phyloP scores from a whole-genome alignment of 2,329 filamentous ascomycete species.

The Colletotrichum salicis region DNA sequence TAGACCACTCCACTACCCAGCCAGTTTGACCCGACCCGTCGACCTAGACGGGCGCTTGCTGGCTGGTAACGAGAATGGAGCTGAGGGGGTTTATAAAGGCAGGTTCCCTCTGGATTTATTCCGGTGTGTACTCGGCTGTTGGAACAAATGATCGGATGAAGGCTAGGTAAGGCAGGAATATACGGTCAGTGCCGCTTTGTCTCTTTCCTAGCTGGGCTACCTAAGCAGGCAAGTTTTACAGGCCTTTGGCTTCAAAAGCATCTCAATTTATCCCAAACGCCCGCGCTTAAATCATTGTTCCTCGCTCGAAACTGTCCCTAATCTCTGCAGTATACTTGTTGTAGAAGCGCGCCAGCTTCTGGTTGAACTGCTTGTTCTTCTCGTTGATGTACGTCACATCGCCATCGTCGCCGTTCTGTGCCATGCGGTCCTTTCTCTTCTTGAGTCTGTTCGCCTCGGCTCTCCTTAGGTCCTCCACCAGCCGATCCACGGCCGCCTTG shows the following conservation, averaged over 20 bases:
- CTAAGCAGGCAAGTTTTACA: no score
- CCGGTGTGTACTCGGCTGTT: no score
- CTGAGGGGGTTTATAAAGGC: no score
- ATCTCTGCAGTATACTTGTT: constrained; percentile 99
- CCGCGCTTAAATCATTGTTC: constrained; percentile 82
- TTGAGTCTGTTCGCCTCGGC: constrained; percentile 88
- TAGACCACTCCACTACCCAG: no score
- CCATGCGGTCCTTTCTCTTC: constrained; percentile 83
- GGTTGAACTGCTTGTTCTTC: constrained; percentile 99
- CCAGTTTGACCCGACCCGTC: no score
- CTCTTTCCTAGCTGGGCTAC: no score
- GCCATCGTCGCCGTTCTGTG: constrained; percentile 82
- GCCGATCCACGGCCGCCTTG: constrained; percentile 85
- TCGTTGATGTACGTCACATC: constrained; percentile 99
- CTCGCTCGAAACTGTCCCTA: constrained; percentile 95
- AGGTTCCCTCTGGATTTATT: no score
- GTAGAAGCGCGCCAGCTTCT: constrained; percentile 95
- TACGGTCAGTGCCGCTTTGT: no score
- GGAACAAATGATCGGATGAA: no score
- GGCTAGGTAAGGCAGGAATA: no score
- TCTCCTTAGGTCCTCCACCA: constrained; percentile 87
- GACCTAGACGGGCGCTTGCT: no score
- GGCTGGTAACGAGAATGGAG: no score
- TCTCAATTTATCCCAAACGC: background rate
- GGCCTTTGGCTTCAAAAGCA: background rate